phyloP scores from a whole-genome alignment of 768 basidiomycete species.

The Tricholomella constricta region DNA sequence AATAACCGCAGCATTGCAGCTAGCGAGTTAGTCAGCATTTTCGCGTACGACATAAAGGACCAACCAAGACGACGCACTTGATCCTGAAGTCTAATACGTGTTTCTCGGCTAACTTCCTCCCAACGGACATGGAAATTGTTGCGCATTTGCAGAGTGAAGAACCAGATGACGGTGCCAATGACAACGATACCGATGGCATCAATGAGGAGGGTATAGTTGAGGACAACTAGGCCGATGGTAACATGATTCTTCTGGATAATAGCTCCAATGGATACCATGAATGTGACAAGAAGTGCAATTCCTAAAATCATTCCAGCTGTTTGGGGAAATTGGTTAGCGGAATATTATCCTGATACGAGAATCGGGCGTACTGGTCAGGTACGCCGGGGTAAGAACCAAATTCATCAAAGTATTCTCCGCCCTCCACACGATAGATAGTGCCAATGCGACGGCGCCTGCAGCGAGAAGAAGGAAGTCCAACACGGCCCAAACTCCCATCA shows the following conservation, averaged over 20 bases:
- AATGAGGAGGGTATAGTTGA: conserved; percentile 73
- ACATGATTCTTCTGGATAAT: conserved; percentile 71
- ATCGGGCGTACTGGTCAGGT: conserved; percentile 58
- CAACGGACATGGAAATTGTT: conserved; percentile 66
- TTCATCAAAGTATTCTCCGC: conserved; percentile 70
- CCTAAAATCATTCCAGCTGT: conserved; percentile 75
- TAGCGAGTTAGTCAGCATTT: conserved; percentile 28
- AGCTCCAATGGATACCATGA: conserved; percentile 69
- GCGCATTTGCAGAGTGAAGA: conserved; percentile 74
- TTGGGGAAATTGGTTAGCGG: conserved; percentile 1
- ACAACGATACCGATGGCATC: conserved; percentile 63
- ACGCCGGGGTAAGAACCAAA: conserved; percentile 58
- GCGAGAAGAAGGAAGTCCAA: conserved; percentile 70
- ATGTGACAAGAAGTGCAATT: conserved; percentile 64
- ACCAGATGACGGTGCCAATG: conserved; percentile 79
- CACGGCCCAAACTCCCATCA: conserved; percentile 73
- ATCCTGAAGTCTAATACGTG: conserved; percentile 68
- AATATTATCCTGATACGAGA: neutral
- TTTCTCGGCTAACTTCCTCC: conserved; percentile 43
- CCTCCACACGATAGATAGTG: conserved; percentile 73
- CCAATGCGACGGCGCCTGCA: conserved; percentile 66
- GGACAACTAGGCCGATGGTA: conserved; percentile 67
- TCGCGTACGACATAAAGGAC: neutral
- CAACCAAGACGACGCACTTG: conserved; percentile 45
- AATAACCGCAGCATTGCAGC: conserved; percentile 88